A percentile compares a stretch with the other conserved stretches of the same genome.
Evolutionary conservation across 2,329 filamentous ascomycete species (phyloP).

Genomic region (Chrysoporthe austroafricana): DNA sequence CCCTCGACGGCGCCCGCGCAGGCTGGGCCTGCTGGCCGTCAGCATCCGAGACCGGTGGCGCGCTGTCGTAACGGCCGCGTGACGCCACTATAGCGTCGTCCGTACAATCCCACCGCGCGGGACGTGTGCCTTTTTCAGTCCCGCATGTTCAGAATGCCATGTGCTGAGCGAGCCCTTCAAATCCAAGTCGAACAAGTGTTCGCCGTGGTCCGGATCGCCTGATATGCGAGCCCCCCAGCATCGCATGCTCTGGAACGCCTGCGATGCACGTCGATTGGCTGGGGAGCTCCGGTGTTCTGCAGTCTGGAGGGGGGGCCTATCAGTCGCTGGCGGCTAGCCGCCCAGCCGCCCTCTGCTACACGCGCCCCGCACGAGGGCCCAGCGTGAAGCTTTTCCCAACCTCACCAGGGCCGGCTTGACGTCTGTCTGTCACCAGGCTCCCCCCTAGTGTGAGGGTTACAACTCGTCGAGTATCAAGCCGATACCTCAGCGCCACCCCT

Average conservation of each 20-base stretch:
- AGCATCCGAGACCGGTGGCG: background rate
- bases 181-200: background rate
- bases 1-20: no score
- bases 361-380: constrained; percentile 21
- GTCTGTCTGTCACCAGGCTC: background rate
- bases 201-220: background rate
- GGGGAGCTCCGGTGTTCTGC: background rate
- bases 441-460: background rate
- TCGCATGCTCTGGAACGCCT: background rate
- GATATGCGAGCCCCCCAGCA: background rate
- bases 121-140: background rate
- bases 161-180: background rate
- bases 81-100: background rate
- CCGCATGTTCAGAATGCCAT: background rate
- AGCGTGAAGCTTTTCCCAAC: constrained; percentile 9
- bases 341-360: constrained; percentile 23
- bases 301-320: constrained; percentile 21
- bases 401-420: constrained; percentile 5
- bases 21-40: background rate
- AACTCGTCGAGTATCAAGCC: background rate
- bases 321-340: constrained; percentile 14
- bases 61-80: background rate
- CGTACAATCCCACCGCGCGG: no score
- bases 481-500: background rate
- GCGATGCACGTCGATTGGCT: constrained; percentile 10